Evolutionary conservation across 768 basidiomycete species (phyloP), one percentile per base, ranked within the genome.

Genomic region (Vishniacozyma victoriae): DNA sequence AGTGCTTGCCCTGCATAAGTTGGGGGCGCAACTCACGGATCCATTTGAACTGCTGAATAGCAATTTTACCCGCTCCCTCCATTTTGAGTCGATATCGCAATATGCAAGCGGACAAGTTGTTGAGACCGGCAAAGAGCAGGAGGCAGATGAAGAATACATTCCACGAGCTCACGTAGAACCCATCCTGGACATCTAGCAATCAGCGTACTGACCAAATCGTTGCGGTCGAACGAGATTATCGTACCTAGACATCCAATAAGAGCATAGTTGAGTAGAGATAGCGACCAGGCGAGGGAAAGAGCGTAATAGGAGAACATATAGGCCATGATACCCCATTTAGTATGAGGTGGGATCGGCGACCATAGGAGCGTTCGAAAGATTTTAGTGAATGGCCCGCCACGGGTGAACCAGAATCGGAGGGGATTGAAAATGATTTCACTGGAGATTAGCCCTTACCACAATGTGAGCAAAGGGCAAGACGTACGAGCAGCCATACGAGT

Each of bases 101-200:
- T 15, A 49, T 29, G 37, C 56, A 55, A 29, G 46, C 85, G 0
- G 80, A 80, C 35, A 84, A 45, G 53, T 87, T 86, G 31, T 84
- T 82, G 0, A 81, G 77, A 35, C 79, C 79, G 2, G 83, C 80
- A 43, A 64, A 76, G 39, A 86, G 80, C 47, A 85, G 78, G 4
- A 80, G 80, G 62, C 83, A 83, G 2, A 84, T 82, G 14, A 87
- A 73, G 77, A 82, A 84, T 52, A 86, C 81, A 68, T 85, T 81
- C 56, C 56, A 57, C 3, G 56, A 57, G n/a, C 46, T 33, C n/a
- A 33, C n/a, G 29, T 33, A 33, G 29, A 33, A 33, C 9, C 9
- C 9, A 33, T 68, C 68, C 35, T 70, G 50, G 7, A 44, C 50
- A 33, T 33, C 29, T 33, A n/a, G 29, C 9, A 9, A 33, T 33